phyloP scores from a whole-genome alignment of 257 asterid species.

The Nicotiana tabacum region DNA sequence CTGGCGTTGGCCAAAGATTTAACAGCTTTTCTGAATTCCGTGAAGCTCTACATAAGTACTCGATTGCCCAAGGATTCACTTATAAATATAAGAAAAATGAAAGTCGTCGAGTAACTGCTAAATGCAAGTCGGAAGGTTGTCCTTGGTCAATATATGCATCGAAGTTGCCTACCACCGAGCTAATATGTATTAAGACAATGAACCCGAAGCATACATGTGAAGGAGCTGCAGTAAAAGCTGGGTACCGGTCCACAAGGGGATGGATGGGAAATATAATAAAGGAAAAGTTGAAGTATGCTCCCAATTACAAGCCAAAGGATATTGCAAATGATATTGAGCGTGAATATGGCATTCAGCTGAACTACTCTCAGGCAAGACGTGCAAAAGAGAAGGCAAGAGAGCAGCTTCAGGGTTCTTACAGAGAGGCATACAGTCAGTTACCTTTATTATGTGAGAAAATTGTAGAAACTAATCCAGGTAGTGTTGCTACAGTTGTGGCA shows the following conservation, averaged over 20 bases:
- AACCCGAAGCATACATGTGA: constrained; percentile 81
- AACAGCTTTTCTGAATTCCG: constrained; percentile 91
- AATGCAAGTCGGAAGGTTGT: constrained; percentile 94
- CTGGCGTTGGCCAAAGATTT: constrained; percentile 99
- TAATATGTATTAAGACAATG: constrained; percentile 91
- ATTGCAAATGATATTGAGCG: constrained; percentile 88
- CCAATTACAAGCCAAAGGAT: constrained; percentile 91
- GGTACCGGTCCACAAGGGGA: constrained; percentile 91
- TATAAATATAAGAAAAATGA: constrained; percentile 95
- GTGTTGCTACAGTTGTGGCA: constrained; percentile 69
- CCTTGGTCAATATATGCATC: constrained; percentile 97
- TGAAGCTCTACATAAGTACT: constrained; percentile 94
- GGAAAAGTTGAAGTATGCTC: constrained; percentile 87
- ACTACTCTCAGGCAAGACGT: constrained; percentile 97
- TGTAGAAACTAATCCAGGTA: constrained; percentile 93
- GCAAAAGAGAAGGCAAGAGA: constrained; percentile 97
- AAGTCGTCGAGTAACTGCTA: constrained; percentile 95
- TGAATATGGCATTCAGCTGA: constrained; percentile 94
- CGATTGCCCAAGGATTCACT: constrained; percentile 96
- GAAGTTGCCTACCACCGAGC: constrained; percentile 84
- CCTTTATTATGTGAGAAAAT: constrained; percentile 88
- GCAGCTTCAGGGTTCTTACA: constrained; percentile 97
- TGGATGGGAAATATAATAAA: constrained; percentile 96
- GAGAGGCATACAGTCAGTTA: constrained; percentile 85
- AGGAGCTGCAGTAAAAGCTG: constrained; percentile 90